Evolutionary conservation across 495 filamentous ascomycete species (phyloP), one percentile per base, ranked within the genome.

Genomic region (Penicillium salamii): DNA sequence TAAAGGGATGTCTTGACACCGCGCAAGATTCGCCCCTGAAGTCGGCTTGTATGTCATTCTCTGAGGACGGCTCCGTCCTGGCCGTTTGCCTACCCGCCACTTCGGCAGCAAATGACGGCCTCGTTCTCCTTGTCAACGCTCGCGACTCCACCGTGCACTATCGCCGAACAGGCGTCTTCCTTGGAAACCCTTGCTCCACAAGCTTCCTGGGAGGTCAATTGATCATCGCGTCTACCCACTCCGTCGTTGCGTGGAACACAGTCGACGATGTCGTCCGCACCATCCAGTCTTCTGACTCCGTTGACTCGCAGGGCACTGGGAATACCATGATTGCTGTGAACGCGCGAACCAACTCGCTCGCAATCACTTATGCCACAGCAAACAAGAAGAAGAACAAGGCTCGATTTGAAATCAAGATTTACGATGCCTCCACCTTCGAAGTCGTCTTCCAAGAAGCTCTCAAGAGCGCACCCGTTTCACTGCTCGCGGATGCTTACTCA

Each of bases 31-130:
- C 39, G 43, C 26, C 44, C 38, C 20, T 68, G 35, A 49, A 43
- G 24, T 47, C 58, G 44, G 61, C 70, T 34, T 61, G 63, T 31
- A 63, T 96, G 36, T 72, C 83, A 14, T 95, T 88, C 64, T 95
- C 92, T 2, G 78, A 86, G 46, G 93, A 98, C 66, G 91, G 90
- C 2, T 97, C 95, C 3, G 77, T 89, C 2, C 74, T 97, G 21
- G 93, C 89, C 24, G 84, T 71, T 42, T 77, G 63, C 49, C 70
- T 51, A 72, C 61, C 64, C 21, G 61, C 68, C 3, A 36, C 24
- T 11, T 55, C 61, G 24, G 54, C 50, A 14, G 34, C 52, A 20
- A 59, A 56, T 34, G 45, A 61, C 15, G 63, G 66, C 5, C 35
- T 67, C 32, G 53, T 66, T 17, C 47, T 72, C 11, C 51, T 76